Base-by-base conservation (phyloP, 768 basidiomycete genomes). In the Dendrothele bispora region DNA sequence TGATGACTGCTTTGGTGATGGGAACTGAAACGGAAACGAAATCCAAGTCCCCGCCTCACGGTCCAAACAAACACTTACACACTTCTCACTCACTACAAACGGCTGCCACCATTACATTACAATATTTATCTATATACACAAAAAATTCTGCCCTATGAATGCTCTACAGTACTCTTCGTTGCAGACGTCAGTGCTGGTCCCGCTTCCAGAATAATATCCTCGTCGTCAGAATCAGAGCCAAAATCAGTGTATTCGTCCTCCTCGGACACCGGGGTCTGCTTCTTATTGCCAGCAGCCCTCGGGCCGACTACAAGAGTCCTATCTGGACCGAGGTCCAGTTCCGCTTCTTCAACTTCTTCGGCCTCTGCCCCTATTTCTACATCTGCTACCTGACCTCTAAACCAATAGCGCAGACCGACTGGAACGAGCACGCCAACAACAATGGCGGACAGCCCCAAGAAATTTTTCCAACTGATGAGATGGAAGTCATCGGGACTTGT, bases 391-490 rank as follows among this genome's bases (percentile, higher is more conserved):
- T 90, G 78, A 37, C 78, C 75, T 56, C 80, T 76, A 71, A 92
- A 91, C 71, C 84, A 86, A 56, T 88, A 90, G 50, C 92, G 80
- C 53, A 95, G 67, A 3, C 89, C 91, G 27, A 97, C 93, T 5
- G 94, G 94, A 46, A 95, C 91, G 70, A 95, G 74, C n/a, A 91
- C 95, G 5, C 93, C 94, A 11, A 93, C 78, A 47, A 89, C 90
- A 42, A 95, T 83, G 1, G 91, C 91, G 1, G 84, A 78, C 18
- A 98, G 73, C 10, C 86, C 82, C 53, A 95, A 78, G 61, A 95
- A 89, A 67, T 98, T 98, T 50, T 80, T 79, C 84, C 88, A 87
- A 48, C 93, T 95, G 54, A 98, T 81, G 40, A 98, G 78, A 65
- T 95, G 86, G 62, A 98, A 98, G 63, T 98, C 95, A 27, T 81